Evolutionary conservation across 2,329 filamentous ascomycete genomes (phyloP).

Genomic region (Colletotrichum spaethianum): DNA sequence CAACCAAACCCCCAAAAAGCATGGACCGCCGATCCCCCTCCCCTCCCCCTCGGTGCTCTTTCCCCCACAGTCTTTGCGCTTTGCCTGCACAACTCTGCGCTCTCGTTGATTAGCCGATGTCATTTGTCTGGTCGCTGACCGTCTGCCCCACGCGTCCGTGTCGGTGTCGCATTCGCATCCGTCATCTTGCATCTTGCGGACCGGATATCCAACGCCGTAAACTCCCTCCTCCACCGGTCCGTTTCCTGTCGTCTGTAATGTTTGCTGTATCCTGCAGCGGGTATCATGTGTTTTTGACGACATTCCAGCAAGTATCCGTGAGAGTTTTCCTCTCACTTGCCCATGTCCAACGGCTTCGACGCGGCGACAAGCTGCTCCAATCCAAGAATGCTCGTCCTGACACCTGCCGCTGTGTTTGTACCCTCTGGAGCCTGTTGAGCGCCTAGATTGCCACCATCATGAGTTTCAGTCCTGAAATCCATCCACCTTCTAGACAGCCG

Average conservation of each 20-base stretch:
- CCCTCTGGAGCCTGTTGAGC: neutral
- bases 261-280: neutral
- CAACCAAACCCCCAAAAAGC: slow-evolving; percentile 24
- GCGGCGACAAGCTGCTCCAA: slow-evolving; percentile 35
- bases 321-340: slow-evolving; percentile 3
- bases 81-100: neutral
- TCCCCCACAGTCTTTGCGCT: slow-evolving; percentile 7
- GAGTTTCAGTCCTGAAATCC: neutral
- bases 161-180: slow-evolving; percentile 19
- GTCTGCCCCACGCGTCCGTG: slow-evolving; percentile 25
- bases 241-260: too few species aligned
- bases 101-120: neutral
- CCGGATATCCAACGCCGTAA: slow-evolving; percentile 3
- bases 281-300: slow-evolving; percentile 1
- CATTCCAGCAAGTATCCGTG: neutral
- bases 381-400: slow-evolving; percentile 33
- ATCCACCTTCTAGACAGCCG: neutral
- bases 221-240: neutral
- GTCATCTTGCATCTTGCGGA: slow-evolving; percentile 14
- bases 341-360: slow-evolving; percentile 28
- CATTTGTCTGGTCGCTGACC: neutral
- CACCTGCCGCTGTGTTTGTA: slow-evolving; percentile 13
- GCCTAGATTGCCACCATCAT: neutral
- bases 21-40: slow-evolving; percentile 38
- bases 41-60: slow-evolving; percentile 14